A percentile compares a stretch with the other conserved stretches of the same genome.
Evolutionary conservation across 352 stramenopile genomes (phyloP).

Genomic region (Globisporangium nunn): DNA sequence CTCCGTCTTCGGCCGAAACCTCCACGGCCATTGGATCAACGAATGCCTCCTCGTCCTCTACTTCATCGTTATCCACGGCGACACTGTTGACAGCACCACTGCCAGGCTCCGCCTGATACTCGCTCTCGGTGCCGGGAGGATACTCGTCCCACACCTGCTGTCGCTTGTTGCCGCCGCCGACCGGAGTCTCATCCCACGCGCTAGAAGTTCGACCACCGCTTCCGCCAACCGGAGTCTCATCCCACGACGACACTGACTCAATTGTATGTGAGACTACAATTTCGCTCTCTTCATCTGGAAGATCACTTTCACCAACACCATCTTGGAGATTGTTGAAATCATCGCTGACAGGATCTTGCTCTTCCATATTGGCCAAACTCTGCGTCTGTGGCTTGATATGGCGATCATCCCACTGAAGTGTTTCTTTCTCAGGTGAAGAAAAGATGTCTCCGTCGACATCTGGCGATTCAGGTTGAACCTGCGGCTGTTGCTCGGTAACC

Average conservation of each 20-base stretch:
- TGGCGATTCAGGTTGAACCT: neutral
- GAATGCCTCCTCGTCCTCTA: neutral
- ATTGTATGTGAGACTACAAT: neutral
- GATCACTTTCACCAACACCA: neutral
- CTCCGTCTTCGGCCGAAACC: neutral
- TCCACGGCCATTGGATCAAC: neutral
- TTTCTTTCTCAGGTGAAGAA: neutral
- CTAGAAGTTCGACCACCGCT: neutral
- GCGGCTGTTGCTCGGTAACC: neutral
- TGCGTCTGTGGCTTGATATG: conserved; percentile 9
- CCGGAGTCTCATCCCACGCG: conserved; percentile 5
- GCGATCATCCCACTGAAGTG: conserved; percentile 12
- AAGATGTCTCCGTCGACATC: conserved; percentile 1
- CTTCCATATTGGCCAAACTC: neutral
- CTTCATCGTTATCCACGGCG: neutral
- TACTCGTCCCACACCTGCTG: conserved; percentile 5
- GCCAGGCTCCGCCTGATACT: neutral
- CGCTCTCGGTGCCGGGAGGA: neutral
- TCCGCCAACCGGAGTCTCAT: conserved; percentile 6
- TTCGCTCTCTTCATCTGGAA: neutral
- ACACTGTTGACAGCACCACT: too few relatives aligned
- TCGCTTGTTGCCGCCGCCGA: conserved; percentile 6
- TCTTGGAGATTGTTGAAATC: neutral
- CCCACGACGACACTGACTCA: neutral
- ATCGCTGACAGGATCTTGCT: neutral